These are phyloP conservation scores for Solanum piurae DNA, from an alignment of 257 asterid species.

Conservation along the genomic window DNA sequence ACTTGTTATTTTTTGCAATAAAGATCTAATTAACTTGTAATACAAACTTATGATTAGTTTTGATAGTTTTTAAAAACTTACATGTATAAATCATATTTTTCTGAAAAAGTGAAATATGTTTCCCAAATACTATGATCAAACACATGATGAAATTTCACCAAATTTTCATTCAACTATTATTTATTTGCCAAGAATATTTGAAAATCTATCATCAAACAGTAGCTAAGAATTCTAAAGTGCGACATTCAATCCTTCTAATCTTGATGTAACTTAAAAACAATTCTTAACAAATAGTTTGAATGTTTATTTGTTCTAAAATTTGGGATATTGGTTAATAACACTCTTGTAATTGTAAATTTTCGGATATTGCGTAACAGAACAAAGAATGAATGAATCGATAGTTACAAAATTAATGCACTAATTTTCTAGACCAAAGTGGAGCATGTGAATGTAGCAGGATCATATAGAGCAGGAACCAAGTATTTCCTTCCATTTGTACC, in stretches of 20 bases:
- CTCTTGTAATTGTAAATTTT: not conserved
- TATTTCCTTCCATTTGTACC: constrained; percentile 56
- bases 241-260: not conserved
- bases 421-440: constrained; percentile 49
- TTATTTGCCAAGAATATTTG: no score
- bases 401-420: not conserved
- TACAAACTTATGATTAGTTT: no score
- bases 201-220: no score
- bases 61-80: no score
- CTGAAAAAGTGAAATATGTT: no score
- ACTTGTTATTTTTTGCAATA: no score
- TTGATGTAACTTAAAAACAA: not conserved
- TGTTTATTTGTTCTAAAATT: not conserved
- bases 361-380: not conserved
- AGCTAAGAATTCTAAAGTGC: not conserved
- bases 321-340: not conserved
- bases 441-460: constrained; percentile 47
- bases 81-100: no score
- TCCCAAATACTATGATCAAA: no score
- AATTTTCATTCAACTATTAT: no score
- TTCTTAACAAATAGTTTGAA: not conserved
- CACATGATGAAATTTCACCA: no score
- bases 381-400: not conserved
- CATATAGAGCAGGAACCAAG: constrained; percentile 54
- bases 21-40: no score